These are phyloP conservation scores for Penicillium lividum DNA, from an alignment of 495 filamentous ascomycete species.

Conservation along the genomic window DNA sequence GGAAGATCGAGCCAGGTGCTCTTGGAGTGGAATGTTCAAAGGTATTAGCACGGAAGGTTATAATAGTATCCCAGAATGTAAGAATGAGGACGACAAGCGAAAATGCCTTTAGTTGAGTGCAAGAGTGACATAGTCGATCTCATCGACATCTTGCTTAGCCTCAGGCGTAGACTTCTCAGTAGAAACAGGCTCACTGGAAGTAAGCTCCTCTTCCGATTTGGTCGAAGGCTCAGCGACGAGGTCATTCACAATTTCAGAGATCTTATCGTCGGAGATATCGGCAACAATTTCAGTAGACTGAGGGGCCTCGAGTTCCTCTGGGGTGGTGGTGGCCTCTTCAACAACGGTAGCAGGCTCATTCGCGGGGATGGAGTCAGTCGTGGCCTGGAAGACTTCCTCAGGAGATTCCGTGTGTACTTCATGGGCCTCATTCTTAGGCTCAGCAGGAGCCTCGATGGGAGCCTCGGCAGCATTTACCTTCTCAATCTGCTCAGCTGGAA, in stretches of 20 bases:
- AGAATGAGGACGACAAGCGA: conserved; percentile 7
- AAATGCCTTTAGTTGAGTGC: conserved; percentile 26
- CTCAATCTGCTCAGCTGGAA: neutral
- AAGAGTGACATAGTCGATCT: conserved; percentile 34
- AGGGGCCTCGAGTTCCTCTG: conserved; percentile 8
- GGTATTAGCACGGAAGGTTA: conserved; percentile 20
- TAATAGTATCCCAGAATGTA: conserved; percentile 7
- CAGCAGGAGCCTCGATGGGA: conserved; percentile 2
- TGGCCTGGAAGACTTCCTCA: neutral
- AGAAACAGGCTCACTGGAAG: conserved; percentile 4
- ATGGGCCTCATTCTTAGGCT: conserved; percentile 3
- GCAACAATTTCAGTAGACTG: neutral
- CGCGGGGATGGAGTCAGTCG: conserved; percentile 6
- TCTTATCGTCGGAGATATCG: neutral
- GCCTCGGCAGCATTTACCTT: neutral
- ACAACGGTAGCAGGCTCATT: conserved; percentile 2
- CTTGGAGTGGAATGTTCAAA: conserved; percentile 8
- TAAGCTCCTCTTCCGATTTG: conserved; percentile 9
- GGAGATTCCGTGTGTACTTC: neutral
- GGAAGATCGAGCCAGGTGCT: neutral
- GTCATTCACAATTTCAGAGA: conserved; percentile 6
- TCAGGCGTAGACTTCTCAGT: conserved; percentile 13
- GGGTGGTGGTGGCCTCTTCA: neutral
- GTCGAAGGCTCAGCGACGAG: conserved; percentile 7
- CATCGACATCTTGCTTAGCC: conserved; percentile 22